Base-by-base conservation (phyloP, 2,329 filamentous ascomycete species). In the Xylariaceae sp. region DNA sequence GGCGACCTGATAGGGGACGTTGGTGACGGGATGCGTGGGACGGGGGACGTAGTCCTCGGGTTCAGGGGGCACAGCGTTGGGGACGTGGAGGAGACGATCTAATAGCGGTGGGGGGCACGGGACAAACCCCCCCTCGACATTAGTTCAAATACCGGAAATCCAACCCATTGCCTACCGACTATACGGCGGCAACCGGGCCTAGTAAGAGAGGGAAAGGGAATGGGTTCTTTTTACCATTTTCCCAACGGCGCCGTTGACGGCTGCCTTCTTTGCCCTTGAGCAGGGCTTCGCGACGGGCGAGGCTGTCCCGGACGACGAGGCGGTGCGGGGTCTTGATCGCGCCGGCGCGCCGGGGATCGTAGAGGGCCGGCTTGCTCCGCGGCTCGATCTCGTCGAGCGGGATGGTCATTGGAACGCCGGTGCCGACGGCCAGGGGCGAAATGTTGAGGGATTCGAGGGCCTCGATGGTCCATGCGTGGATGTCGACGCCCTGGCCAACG, bases 261-360 rank as follows among this genome's bases (percentile, higher is more conserved):
- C 86, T 93, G 39, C 93, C 93, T 74, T 97, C 92, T 67, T 95
- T 96, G 58, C 93, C 93, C 77, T 92, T 95, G 37, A 94, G 79
- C 55, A 96, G 71, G 2, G 86, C 84, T 65, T 96, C 91, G 15
- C 92, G 86, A 55, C 83, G 76, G 57, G 76, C 75, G 73, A 80
- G 73, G 66, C 80, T 83, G 63, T 85, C 88, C 72, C 80, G 73
- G 37, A 76, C 74, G 15, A 80, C 77, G 56, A 75, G 81, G 57
- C 76, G 77, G 62, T 73, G 77, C 58, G 74, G 73, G 45, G 72
- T 69, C 9, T 70, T 69, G 51, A 74, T 69, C 2, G 64, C 66
- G 15, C 62, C 58, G 30, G 65, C 64, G 42, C 63, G 64, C 4
- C 68, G 68, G 9, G 70, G 64, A 60, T 70, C 63, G 60, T 70